phyloP scores from a whole-genome alignment of 345 rosid genomes.

The Populus tremula region DNA sequence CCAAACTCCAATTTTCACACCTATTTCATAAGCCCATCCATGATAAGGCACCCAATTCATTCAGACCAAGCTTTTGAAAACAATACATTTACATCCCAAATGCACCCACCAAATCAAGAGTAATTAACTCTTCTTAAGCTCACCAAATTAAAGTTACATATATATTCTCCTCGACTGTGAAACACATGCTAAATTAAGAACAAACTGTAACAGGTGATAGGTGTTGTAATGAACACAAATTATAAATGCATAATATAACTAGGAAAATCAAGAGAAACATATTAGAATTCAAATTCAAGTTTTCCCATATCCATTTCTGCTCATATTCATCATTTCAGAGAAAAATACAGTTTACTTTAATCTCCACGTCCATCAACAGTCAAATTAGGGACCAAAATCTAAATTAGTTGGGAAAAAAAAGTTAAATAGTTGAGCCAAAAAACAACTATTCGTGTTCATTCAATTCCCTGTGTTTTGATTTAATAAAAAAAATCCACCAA shows the following conservation, averaged over 20 bases:
- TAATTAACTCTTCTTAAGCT: not conserved
- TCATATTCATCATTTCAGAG: not conserved
- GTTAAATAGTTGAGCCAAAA: not conserved
- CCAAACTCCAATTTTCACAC: not conserved
- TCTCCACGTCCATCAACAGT: not conserved
- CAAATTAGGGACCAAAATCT: not conserved
- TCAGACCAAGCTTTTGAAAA: not conserved
- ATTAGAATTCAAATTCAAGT: not conserved
- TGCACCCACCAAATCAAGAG: not conserved
- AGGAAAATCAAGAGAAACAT: not conserved
- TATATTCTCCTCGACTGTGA: not conserved
- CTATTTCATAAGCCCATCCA: not conserved
- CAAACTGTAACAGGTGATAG: not conserved
- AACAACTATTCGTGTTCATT: not conserved
- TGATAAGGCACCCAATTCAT: not conserved
- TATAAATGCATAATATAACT: not conserved
- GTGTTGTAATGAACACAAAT: not conserved
- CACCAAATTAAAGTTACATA: not conserved
- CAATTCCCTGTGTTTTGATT: not conserved
- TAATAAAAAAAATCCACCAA: not conserved
- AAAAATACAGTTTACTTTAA: not conserved
- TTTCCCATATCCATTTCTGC: not conserved
- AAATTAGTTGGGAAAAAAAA: not conserved
- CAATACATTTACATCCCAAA: not conserved
- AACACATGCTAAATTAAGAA: not conserved